Base-by-base conservation (phyloP, 1,284 basidiomycete genomes). In the Malassezia equina region DNA sequence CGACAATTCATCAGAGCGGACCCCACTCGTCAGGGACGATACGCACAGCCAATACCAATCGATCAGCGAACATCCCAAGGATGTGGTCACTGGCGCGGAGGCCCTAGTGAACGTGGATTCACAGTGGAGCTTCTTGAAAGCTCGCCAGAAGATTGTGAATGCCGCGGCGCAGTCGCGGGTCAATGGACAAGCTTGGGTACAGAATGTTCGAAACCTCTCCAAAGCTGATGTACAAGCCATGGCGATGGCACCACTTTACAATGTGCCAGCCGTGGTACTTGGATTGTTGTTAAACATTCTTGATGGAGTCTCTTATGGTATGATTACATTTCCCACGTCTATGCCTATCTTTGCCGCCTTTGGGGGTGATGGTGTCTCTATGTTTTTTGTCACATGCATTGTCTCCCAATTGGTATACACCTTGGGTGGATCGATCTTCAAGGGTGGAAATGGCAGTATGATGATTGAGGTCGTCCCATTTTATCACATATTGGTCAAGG, bases 381-480 rank as follows among this genome's bases (percentile, higher is more conserved):
- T 95, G 65, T 71, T 71, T 53, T 69, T 72, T 34, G 52, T 65
- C 28, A 63, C 72, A 1, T 83, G 83, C 49, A 79, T 93, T 53
- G 76, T 94, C 31, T 79, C 88, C 0, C 93, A 98, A 73, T 77
- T 95, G 17, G 81, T 86, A 1, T 96, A 88, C 75, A 86, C 87
- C 0, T 58, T 71, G 8, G 90, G 90, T 1, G 90, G 88, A 1
- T 90, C 86, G 62, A 86, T 86, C 34, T 96, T 96, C 75, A 77
- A 77, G 51, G 78, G 72, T 27, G 76, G 75, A 7, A 96, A 94
- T 76, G 90, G 90, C 8, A 91, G 87, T 51, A 95, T 96, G 90
- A 94, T 95, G 90, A 96, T 96, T 61, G 91, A 96, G 75, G 88
- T 90, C 11, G 62, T 73, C 6, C 91, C 93, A 0, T 96, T 96